Base-by-base conservation (phyloP, 768 basidiomycete genomes). In the Suillus spraguei region DNA sequence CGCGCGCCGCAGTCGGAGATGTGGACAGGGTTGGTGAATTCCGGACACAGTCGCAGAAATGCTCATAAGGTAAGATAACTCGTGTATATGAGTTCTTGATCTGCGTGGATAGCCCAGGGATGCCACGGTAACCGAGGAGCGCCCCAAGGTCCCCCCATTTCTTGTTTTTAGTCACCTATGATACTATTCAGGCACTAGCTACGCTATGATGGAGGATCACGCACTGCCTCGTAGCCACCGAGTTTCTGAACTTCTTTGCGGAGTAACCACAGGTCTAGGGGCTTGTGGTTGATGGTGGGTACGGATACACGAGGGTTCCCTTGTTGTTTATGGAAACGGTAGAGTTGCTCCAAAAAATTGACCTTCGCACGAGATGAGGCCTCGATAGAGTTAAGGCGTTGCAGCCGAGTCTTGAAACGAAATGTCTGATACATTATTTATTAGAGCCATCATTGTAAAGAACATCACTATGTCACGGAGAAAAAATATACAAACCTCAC, bases 321-420 rank as follows among this genome's bases (percentile, higher is more conserved):
- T 78, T 96, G 95, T 75, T 98, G 96, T 70, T 92, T 90, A 78
- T 99, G 97, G 76, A 91, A 99, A 69, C 94, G 91, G 77, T 96
- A 96, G 56, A 99, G 85, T 77, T 97, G 95, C 75, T 99, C 97
- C 68, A 98, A 79, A 78, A 97, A 99, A 81, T 97, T 99, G 76
- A 99, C 80, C 78, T 96, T 97, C 59, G 97, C 97, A 69, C 97
- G 83, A 64, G 95, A 96, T 41, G 96, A 92, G 17, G 97, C 97
- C 79, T 99, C 97, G 67, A 99, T 94, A 66, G 94, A 95, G 76
- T 98, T 98, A 71, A 99, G 82, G 66, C 92, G 88, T 76, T 97
- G 95, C 49, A 99, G 79, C 59, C 97, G 89, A 59, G 97, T 99
- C 78, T 93, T 94, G 80, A 99, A 99, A 56, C 94, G 91, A 79